Conservation (phyloP, 139 green algal genomes). For the Volvox africanus region DNA sequence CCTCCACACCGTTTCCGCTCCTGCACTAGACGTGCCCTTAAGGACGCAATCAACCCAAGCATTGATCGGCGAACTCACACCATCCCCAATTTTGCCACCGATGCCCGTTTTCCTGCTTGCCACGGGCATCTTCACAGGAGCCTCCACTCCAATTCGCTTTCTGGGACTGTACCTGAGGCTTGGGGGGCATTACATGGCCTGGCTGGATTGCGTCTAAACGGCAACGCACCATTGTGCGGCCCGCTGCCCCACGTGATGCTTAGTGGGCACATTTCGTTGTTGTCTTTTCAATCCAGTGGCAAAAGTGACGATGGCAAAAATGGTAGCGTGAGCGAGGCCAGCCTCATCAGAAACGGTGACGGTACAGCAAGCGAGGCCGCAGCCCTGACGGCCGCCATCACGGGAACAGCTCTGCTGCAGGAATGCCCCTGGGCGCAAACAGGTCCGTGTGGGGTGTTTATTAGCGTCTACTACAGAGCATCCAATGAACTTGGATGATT, state of each 20-base stretch:
- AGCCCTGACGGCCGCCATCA: slow-evolving; percentile 5
- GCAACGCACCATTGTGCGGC: slow-evolving; percentile 23
- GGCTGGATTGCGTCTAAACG: background rate
- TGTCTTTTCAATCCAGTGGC: background rate
- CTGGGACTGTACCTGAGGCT: slow-evolving; percentile 25
- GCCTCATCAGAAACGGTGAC: background rate
- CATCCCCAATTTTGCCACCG: too few relatives aligned
- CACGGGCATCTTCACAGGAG: background rate
- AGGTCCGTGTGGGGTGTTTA: background rate
- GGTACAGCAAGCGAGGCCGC: background rate
- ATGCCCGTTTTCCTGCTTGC: too few relatives aligned
- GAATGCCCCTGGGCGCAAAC: slow-evolving; percentile 14
- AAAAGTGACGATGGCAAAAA: background rate
- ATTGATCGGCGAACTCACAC: too few relatives aligned
- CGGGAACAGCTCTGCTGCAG: slow-evolving; percentile 26
- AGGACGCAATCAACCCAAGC: too few relatives aligned
- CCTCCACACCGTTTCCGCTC: too few relatives aligned
- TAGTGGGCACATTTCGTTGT: background rate
- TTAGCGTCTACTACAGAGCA: background rate
- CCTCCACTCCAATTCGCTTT: slow-evolving; percentile 12
- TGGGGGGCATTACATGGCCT: slow-evolving; percentile 11
- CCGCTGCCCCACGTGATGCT: background rate
- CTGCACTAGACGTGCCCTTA: too few relatives aligned
- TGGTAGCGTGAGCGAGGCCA: background rate
- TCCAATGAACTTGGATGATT: too few relatives aligned